Base-by-base conservation (phyloP, 2,329 filamentous ascomycete genomes). In the Penicillium polonicum region DNA sequence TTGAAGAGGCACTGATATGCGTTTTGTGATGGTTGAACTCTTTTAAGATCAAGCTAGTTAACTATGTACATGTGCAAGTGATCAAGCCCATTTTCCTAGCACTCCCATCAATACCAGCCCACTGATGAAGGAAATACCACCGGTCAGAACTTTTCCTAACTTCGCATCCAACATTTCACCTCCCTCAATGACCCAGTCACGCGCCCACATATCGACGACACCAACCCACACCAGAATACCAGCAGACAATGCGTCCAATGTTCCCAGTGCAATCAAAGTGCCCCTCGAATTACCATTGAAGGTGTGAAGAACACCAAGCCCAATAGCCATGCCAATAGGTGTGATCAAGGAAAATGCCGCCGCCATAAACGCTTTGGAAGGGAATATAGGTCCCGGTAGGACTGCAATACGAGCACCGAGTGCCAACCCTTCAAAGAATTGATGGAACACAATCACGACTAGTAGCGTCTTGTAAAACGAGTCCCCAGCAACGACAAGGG, bases 211-310 rank as follows among this genome's bases (percentile, higher is more conserved):
- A 76, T 92, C 89, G 0, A 92, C 88, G 1, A 92, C 74, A 2
- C 88, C 88, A 2, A 92, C 88, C 88, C 89, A 92, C n/a, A 89
- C 77, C 33, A 92, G 78, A 44, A 93, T 90, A 29, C 89, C 89
- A 0, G 89, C 88, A 0, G 85, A 89, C 10, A 92, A 69, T 6
- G 89, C 87, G 71, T 92, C 86, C 1, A 92, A 78, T 0, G 88
- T 90, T 0, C 88, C 89, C 36, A 92, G 85, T 2, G 88, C 86
- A 43, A 92, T 74, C 41, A 91, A 79, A 0, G 89, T 92, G 2
- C 80, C 79, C 3, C 80, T 82, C 64, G 90, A 83, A 65, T 89
- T 91, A 4, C 88, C 89, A 65, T 92, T 92, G 75, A 91, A 92
- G 9, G 79, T 71, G 38, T 86, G 75, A 29, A 92, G 74, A 4